A percentile compares a stretch with the other conserved stretches of the same genome.
Conservation (phyloP, 116 monocot species). For the Phalaenopsis hybrid region DNA sequence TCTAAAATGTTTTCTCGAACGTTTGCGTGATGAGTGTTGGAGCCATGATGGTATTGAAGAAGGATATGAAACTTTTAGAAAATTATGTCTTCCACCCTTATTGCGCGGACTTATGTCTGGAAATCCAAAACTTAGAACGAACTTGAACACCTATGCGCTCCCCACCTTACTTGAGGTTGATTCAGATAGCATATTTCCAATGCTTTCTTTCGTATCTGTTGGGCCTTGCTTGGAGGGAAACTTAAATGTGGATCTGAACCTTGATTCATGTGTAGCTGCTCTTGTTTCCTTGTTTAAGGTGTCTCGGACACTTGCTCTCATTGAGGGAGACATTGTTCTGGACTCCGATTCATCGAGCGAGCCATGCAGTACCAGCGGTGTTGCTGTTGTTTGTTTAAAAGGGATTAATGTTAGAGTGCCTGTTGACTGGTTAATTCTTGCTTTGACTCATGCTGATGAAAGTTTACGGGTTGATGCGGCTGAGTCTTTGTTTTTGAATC, state of each 20-base stretch:
- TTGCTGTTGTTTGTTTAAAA: constrained; percentile 64
- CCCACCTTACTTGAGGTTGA: constrained; percentile 77
- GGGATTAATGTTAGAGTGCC: constrained; percentile 59
- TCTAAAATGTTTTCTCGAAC: constrained; percentile 85
- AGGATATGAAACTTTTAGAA: constrained; percentile 73
- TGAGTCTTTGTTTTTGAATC: constrained; percentile 88
- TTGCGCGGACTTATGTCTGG: constrained; percentile 73
- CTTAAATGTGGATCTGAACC: constrained; percentile 24
- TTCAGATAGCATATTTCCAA: constrained; percentile 81
- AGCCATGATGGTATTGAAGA: constrained; percentile 63
- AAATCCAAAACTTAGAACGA: constrained; percentile 78
- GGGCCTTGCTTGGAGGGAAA: constrained; percentile 37
- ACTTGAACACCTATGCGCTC: constrained; percentile 89
- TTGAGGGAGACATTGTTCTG: constrained; percentile 70
- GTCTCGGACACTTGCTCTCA: constrained; percentile 55
- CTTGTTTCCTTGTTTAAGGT: constrained; percentile 73
- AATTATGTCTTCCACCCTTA: constrained; percentile 57
- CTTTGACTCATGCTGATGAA: constrained; percentile 83
- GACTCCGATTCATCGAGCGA: constrained; percentile 18
- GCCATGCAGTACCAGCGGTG: constrained; percentile 10
- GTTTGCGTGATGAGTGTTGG: constrained; percentile 92
- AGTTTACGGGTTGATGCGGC: constrained; percentile 83
- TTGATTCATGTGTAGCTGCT: constrained; percentile 75
- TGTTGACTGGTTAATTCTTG: constrained; percentile 66
- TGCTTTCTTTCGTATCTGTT: constrained; percentile 78